phyloP scores from a whole-genome alignment of 2,329 filamentous ascomycete genomes.

The Scedosporium apiospermum region DNA sequence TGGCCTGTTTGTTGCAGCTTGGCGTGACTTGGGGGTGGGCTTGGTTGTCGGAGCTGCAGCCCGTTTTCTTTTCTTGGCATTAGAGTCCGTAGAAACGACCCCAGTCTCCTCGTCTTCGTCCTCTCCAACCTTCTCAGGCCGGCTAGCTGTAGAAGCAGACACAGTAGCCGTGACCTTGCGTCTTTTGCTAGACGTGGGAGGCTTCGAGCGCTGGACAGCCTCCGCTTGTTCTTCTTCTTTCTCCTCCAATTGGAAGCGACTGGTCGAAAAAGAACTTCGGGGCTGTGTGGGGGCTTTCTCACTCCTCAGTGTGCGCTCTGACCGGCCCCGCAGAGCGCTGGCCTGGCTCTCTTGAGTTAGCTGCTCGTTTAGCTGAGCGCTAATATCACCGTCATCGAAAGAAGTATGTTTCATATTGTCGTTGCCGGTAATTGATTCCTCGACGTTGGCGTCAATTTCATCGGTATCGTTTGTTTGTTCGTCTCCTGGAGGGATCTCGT shows the following conservation, averaged over 20 bases:
- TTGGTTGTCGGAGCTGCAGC: neutral
- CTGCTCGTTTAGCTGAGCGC: neutral
- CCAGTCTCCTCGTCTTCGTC: too few species aligned
- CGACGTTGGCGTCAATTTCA: too few species aligned
- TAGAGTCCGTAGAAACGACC: too few species aligned
- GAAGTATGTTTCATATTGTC: neutral
- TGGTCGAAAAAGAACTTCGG: neutral
- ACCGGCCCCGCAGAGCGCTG: too few species aligned
- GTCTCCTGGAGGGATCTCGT: too few species aligned
- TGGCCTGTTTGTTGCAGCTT: neutral
- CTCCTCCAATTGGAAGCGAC: neutral
- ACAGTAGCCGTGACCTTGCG: too few species aligned
- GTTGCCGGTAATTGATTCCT: neutral
- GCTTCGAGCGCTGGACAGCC: neutral
- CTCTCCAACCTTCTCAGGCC: too few species aligned
- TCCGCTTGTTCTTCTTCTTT: neutral
- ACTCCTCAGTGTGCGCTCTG: neutral
- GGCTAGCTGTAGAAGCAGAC: too few species aligned
- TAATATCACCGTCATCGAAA: neutral
- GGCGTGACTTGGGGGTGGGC: neutral
- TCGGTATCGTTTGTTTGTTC: too few species aligned
- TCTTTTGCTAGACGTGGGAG: too few species aligned
- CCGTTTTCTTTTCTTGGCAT: neutral
- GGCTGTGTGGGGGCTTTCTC: neutral
- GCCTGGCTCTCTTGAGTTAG: neutral